Evolutionary conservation across 805 yeast species (phyloP), one percentile per base, ranked within the genome.

Genomic region (Blastobotrys terrestris): DNA sequence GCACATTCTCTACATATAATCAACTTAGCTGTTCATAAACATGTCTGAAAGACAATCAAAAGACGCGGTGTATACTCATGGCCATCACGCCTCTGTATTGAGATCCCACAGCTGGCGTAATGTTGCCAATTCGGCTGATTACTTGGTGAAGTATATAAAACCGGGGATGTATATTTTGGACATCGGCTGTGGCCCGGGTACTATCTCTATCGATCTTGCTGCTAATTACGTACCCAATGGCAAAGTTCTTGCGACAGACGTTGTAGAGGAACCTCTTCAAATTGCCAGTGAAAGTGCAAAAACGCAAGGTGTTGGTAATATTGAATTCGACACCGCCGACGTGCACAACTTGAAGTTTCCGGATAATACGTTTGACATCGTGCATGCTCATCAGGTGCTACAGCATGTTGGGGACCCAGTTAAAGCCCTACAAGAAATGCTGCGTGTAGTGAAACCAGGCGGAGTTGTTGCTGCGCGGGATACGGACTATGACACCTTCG

Each of bases 111-210:
- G 60, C 8, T 70, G 74, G 72, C 56, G 75, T 54, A 66, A 63
- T 3, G 73, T 66, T 3, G 59, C 55, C 7, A 69, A 66, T 50
- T 65, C 69, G 5, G 55, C 65, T 2, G 58, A 57, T 1, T 67
- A 58, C 53, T 52, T 70, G 51, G 47, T 67, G 14, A 65, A 67
- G 2, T 58, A 64, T 31, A 46, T 72, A 26, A 61, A 67, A 52
- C 58, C 64, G 3, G 57, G 58, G 14, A 58, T 59, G 41, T 54
- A 56, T 39, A 57, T 73, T 5, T 64, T 73, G 13, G 77, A 73
- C 54, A 73, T 72, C 18, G 77, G 77, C 7, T 67, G 72, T 57
- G 77, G 77, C 0, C 76, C 76, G 2, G 77, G 76, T 0, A 61
- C 74, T 3, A 72, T 73, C 39, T 69, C 74, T 3, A 44, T 56